phyloP scores from a whole-genome alignment of 768 basidiomycete species.

The Boletus edulis region DNA sequence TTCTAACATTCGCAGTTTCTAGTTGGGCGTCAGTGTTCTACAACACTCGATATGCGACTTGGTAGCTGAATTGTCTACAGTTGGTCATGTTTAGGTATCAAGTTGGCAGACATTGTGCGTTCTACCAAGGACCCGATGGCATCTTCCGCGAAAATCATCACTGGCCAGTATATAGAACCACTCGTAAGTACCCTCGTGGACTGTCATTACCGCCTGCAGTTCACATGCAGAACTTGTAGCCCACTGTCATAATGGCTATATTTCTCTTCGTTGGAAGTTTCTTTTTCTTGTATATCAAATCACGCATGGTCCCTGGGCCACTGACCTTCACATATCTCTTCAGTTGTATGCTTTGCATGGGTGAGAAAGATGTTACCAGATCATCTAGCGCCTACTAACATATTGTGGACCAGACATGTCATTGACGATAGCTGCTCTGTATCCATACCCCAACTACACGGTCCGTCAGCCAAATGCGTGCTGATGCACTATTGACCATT shows the following conservation, averaged over 20 bases:
- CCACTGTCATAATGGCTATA: slow-evolving; percentile 38
- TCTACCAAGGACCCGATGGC: slow-evolving; percentile 39
- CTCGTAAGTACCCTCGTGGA: slow-evolving; percentile 26
- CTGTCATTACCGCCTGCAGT: not conserved
- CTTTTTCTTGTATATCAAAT: slow-evolving; percentile 53
- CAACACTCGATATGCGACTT: not conserved
- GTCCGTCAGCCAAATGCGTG: too few species aligned
- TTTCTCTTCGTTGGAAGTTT: slow-evolving; percentile 47
- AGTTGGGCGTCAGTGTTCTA: slow-evolving; percentile 57
- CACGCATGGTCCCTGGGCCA: slow-evolving; percentile 60
- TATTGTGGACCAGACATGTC: too few species aligned
- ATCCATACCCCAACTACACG: too few species aligned
- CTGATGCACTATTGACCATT: too few species aligned
- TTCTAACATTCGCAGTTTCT: slow-evolving; percentile 45
- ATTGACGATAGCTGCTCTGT: too few species aligned
- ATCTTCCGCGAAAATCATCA: slow-evolving; percentile 36
- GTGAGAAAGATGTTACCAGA: not conserved
- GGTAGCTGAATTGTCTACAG: slow-evolving; percentile 31
- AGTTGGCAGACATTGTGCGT: slow-evolving; percentile 58
- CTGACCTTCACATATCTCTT: slow-evolving; percentile 56
- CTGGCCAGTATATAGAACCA: slow-evolving; percentile 58
- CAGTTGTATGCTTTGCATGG: slow-evolving; percentile 43
- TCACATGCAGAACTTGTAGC: slow-evolving; percentile 32
- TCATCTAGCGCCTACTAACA: too few species aligned
- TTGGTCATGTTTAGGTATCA: slow-evolving; percentile 66